These are phyloP conservation scores for Cordyceps tenuipes DNA, from an alignment of 2,329 filamentous ascomycete species.

Conservation along the genomic window DNA sequence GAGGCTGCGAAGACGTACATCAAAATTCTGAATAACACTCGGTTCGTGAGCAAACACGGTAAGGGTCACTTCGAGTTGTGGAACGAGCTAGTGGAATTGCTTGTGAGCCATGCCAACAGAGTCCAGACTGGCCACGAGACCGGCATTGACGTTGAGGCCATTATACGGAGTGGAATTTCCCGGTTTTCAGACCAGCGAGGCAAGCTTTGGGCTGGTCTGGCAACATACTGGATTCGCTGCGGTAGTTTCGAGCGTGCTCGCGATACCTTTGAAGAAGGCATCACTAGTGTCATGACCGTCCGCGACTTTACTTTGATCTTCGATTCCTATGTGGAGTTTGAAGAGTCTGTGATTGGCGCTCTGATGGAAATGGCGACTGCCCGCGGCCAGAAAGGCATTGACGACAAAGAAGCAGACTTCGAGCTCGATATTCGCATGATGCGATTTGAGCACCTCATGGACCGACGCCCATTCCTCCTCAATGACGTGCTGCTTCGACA, in stretches of 20 bases:
- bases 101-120: slow-evolving; percentile 83
- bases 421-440: slow-evolving; percentile 96
- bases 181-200: slow-evolving; percentile 90
- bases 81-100: slow-evolving; percentile 92
- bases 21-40: slow-evolving; percentile 79
- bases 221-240: slow-evolving; percentile 91
- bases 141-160: slow-evolving; percentile 83
- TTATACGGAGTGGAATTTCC: slow-evolving; percentile 84
- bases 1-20: slow-evolving; percentile 91
- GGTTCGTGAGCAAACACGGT: slow-evolving; percentile 84
- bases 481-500: slow-evolving; percentile 94
- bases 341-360: slow-evolving; percentile 87
- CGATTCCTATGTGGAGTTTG: slow-evolving; percentile 92
- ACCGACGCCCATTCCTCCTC: slow-evolving; percentile 86
- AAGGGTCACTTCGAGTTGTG: slow-evolving; percentile 96
- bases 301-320: slow-evolving; percentile 95
- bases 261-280: slow-evolving; percentile 91
- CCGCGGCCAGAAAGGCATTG: slow-evolving; percentile 67
- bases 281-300: slow-evolving; percentile 97
- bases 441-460: slow-evolving; percentile 97
- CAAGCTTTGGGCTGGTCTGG: slow-evolving; percentile 88
- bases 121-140: slow-evolving; percentile 73
- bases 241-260: slow-evolving; percentile 88
- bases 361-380: slow-evolving; percentile 81
- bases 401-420: slow-evolving; percentile 80